These are phyloP conservation scores for Prunus mongolica DNA, from an alignment of 306 rosid species.

Conservation along the genomic window DNA sequence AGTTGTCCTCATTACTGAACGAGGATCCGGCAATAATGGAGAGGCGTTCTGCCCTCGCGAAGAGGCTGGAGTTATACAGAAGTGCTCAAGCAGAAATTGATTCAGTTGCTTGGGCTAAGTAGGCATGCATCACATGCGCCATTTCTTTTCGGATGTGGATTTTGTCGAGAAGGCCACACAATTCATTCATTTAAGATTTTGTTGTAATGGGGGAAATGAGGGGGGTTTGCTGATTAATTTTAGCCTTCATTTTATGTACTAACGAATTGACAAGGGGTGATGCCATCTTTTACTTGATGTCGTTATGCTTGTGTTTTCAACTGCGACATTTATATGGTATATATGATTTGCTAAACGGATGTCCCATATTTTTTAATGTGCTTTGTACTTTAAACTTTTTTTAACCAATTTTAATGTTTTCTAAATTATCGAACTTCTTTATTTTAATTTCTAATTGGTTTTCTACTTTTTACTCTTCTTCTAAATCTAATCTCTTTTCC, in stretches of 20 bases:
- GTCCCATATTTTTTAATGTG: background rate
- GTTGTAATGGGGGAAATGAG: background rate
- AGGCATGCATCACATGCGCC: conserved; percentile 19
- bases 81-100: conserved; percentile 90
- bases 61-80: conserved; percentile 85
- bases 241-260: background rate
- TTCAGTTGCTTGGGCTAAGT: conserved; percentile 90
- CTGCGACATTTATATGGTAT: background rate
- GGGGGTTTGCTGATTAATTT: background rate
- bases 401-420: too few species aligned
- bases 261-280: conserved; percentile 7
- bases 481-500: too few species aligned
- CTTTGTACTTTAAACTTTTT: too few species aligned
- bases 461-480: too few species aligned
- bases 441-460: too few species aligned
- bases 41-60: conserved; percentile 62
- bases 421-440: too few species aligned
- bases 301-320: background rate
- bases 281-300: conserved; percentile 13
- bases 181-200: conserved; percentile 20
- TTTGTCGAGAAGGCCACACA: conserved; percentile 18
- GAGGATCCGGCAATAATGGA: conserved; percentile 97
- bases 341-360: background rate
- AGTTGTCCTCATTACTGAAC: conserved; percentile 66
- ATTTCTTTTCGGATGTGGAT: conserved; percentile 10